Base-by-base conservation (phyloP, 306 rosid genomes). In the Vigna nakashimae region DNA sequence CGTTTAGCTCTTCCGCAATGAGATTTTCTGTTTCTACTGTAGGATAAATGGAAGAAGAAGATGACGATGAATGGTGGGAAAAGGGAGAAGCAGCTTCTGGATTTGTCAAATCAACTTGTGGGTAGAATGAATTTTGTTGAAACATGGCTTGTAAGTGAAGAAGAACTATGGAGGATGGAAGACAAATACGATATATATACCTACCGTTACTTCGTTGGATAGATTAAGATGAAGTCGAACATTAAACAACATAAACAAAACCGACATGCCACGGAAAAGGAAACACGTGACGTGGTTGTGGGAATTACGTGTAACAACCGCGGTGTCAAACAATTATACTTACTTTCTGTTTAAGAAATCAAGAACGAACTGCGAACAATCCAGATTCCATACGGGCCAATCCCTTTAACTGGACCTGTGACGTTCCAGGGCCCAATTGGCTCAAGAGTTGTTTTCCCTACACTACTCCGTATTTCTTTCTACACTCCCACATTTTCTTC, bases 11-110 rank as follows among this genome's bases (percentile, higher is more conserved):
- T 4, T 84, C 93, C 0, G 86, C 81, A 52, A 85, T 82, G 80
- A 88, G 84, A 32, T 80, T 84, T 43, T 80, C 87, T 3, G 93
- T 53, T 60, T 89, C 87, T 6, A 82, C 6, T 0, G 93, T 18
- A 22, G 91, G 93, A 74, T 90, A 91, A 11, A 84, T 65, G 17
- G 91, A 67, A 0, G 86, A 50, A 0, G 90, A 65, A 15, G 92
- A 74, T 4, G 88, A 12, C 30, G 65, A 8, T 9, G 69, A 17
- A 16, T 38, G 8, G 1, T 28, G 22, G 5, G 75, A 77, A 24
- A 67, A 68, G 1, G 82, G 71, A 32, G 89, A 85, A 55, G 59
- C 50, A 13, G 88, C 74, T 6, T 84, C 90, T 18, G 91, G 91
- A 74, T 86, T 84, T 2, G 92, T 42, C 38, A 49, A 73, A 32